phyloP scores from a whole-genome alignment of 192 early-diverging fungal species.

The Coemansia sp. region DNA sequence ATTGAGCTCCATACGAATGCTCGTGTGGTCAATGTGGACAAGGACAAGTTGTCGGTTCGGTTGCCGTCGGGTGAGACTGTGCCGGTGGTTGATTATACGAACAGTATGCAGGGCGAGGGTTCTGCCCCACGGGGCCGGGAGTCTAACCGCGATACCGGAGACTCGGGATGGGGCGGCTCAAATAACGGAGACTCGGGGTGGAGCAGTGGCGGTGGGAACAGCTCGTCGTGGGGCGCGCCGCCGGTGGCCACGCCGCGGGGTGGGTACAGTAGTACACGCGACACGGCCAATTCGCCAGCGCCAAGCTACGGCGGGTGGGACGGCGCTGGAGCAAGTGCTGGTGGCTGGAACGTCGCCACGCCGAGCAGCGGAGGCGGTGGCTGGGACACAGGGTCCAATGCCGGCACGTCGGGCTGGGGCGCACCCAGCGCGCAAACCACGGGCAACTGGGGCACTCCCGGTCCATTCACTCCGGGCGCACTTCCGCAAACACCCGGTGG shows the following conservation, averaged over 20 bases:
- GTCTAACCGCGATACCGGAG: neutral
- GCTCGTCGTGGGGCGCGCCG: constrained; percentile 17
- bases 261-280: neutral
- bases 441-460: constrained; percentile 44
- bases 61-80: constrained; percentile 59
- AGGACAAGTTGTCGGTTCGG: constrained; percentile 69
- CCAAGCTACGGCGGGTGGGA: neutral
- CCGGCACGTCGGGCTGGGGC: constrained; percentile 31
- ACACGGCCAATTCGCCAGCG: neutral
- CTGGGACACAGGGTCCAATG: constrained; percentile 39
- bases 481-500: constrained; percentile 41
- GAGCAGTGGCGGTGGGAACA: constrained; percentile 2
- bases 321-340: constrained; percentile 46
- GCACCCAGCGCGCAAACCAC: constrained; percentile 29
- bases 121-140: neutral
- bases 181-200: neutral
- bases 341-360: constrained; percentile 61
- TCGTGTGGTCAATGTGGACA: constrained; percentile 76
- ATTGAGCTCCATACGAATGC: constrained; percentile 94
- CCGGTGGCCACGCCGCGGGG: constrained; percentile 9
- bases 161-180: neutral
- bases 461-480: constrained; percentile 51
- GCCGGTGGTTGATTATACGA: constrained; percentile 45
- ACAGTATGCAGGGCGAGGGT: neutral
- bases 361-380: constrained; percentile 22